Evolutionary conservation across 352 stramenopile genomes (phyloP).

Genomic region (Pythium chondricola): DNA sequence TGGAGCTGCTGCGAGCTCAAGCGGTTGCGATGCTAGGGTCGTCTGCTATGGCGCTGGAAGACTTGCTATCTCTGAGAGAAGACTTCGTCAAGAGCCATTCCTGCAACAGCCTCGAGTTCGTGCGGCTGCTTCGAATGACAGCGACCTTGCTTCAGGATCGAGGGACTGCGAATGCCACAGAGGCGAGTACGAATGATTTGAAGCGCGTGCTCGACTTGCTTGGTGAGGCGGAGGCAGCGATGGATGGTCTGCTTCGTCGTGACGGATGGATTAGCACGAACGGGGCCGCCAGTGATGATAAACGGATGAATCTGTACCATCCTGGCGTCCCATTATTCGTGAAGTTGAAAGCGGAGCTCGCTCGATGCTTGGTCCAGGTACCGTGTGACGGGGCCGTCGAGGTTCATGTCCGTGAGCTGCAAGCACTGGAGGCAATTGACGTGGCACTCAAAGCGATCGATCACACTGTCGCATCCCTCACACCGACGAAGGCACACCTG

Average conservation of each 20-base stretch:
- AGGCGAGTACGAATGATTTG: neutral
- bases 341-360: conserved; percentile 43
- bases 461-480: conserved; percentile 39
- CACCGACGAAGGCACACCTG: conserved; percentile 33
- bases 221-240: conserved; percentile 28
- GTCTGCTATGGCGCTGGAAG: conserved; percentile 16
- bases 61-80: conserved; percentile 24
- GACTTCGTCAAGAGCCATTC: conserved; percentile 12
- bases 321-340: conserved; percentile 43
- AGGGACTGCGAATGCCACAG: conserved; percentile 1
- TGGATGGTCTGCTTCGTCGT: conserved; percentile 40
- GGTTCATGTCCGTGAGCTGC: neutral
- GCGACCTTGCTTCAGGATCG: conserved; percentile 22
- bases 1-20: conserved; percentile 36
- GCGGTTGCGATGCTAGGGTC: conserved; percentile 35
- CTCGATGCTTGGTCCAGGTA: conserved; percentile 39
- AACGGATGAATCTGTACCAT: conserved; percentile 49
- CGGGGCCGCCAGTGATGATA: conserved; percentile 8
- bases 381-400: neutral
- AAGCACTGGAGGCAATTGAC: conserved; percentile 27
- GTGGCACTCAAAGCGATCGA: conserved; percentile 29
- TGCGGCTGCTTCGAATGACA: conserved; percentile 29
- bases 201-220: conserved; percentile 3
- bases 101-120: conserved; percentile 25
- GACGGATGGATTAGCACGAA: conserved; percentile 59